Evolutionary conservation across 352 stramenopile genomes (phyloP).

Genomic region (Pythium apleroticum): DNA sequence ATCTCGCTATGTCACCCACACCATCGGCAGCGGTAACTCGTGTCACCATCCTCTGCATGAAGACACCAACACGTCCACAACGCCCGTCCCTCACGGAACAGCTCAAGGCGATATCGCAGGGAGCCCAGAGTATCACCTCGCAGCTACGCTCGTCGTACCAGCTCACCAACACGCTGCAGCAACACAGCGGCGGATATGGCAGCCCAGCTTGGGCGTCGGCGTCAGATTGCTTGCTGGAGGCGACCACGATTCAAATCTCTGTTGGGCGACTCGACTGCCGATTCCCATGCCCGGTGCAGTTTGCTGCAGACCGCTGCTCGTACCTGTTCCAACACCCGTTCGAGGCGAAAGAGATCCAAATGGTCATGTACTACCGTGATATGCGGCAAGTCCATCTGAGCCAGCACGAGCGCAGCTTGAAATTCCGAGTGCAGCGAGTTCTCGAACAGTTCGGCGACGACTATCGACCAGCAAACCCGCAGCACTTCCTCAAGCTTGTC

Average conservation of each 20-base stretch:
- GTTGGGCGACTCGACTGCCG: conserved; percentile 63
- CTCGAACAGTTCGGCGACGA: conserved; percentile 67
- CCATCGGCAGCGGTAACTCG: not conserved
- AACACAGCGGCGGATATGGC: conserved; percentile 6
- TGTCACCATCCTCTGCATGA: not conserved
- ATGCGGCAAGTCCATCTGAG: conserved; percentile 52
- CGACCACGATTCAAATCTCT: conserved; percentile 47
- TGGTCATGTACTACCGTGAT: conserved; percentile 79
- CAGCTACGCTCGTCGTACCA: conserved; percentile 49
- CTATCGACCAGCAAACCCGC: conserved; percentile 54
- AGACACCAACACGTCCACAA: conserved; percentile 10
- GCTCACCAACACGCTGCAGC: conserved; percentile 25
- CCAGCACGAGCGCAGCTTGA: conserved; percentile 41
- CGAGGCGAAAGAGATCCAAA: conserved; percentile 58
- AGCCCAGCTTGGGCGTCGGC: not conserved
- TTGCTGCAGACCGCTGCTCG: conserved; percentile 47
- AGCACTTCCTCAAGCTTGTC: conserved; percentile 58
- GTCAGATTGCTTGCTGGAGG: conserved; percentile 29
- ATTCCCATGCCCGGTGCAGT: conserved; percentile 59
- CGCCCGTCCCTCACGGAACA: conserved; percentile 65
- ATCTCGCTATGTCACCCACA: not conserved
- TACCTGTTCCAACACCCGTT: conserved; percentile 81
- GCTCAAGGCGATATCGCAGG: conserved; percentile 54
- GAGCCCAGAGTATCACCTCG: conserved; percentile 46
- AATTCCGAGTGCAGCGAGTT: conserved; percentile 42